Base-by-base conservation (phyloP, 164 flowering plant genomes). In the Magnolia sinica region DNA sequence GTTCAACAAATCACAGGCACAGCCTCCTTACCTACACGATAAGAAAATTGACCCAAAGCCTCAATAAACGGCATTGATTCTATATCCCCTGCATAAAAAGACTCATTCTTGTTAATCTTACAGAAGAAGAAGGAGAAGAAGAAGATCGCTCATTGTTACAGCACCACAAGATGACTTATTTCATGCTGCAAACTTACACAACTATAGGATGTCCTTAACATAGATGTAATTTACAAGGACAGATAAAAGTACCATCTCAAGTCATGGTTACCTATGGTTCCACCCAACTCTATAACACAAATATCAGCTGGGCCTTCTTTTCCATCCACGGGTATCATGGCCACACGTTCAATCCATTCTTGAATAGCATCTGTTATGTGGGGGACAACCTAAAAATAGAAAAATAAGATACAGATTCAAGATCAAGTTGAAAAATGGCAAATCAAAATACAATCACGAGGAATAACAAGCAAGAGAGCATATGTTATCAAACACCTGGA, bases 261-360 rank as follows among this genome's bases (percentile, higher is more conserved):
- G 13, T 24, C 24, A 74, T 37, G 11, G 19, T 23, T 83, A 92
- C 99, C 99, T 76, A 96, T 89, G 22, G 99, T 96, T 79, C 99
- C 99, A 74, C 99, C 99, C 81, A 96, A 81, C 82, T 96, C 99
- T 61, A 94, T 92, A 76, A 96, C 94, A 81, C 98, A 94, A 78
- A 96, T 96, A 87, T 96, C 99, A 68, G 99, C 92, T 29, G 96
- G 91, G n/a, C 91, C 94, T 73, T 89, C 91, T 81, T 87, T 73
- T 51, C 97, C 97, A 91, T 96, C 99, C 13, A 96, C 97, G n/a
- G 99, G 97, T 71, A 91, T 84, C 83, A 73, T 74, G 23, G 99
- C 95, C 4, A 86, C 98, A 51, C 92, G 89, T 79, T 92, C 97
- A 75, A 94, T 91, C 98, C 99, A 94, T 19, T 94, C 98, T 83